Conservation (phyloP, 73 alveolate genomes). For the Paramecium caudatum region DNA sequence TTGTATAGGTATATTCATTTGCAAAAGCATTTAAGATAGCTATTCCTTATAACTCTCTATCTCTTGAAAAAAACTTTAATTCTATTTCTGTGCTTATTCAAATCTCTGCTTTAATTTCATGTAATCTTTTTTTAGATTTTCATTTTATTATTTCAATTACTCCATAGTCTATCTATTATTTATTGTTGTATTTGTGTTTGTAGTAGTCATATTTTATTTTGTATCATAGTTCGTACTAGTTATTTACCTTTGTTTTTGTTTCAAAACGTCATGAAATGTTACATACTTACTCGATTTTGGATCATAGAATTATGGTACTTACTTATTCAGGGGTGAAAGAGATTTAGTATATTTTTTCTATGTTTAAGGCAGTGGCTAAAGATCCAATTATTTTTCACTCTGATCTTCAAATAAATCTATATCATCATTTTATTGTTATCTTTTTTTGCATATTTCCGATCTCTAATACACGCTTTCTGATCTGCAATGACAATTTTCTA, state of each 20-base stretch:
- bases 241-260: neutral
- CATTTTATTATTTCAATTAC: slow-evolving; percentile 22
- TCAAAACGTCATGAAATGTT: slow-evolving; percentile 50
- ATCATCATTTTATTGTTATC: slow-evolving; percentile 43
- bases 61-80: slow-evolving; percentile 5
- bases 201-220: neutral
- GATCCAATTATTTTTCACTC: neutral
- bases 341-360: slow-evolving; percentile 24
- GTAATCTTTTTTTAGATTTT: neutral
- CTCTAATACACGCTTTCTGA: neutral
- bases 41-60: slow-evolving; percentile 27
- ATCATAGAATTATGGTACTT: slow-evolving; percentile 60
- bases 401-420: slow-evolving; percentile 41
- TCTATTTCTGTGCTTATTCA: slow-evolving; percentile 11
- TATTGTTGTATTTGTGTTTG: slow-evolving; percentile 40
- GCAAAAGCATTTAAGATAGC: neutral
- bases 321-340: slow-evolving; percentile 29
- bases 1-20: neutral
- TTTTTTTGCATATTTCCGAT: neutral
- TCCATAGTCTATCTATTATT: slow-evolving; percentile 49
- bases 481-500: slow-evolving; percentile 61
- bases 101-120: neutral
- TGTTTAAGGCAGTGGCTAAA: neutral
- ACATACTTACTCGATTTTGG: slow-evolving; percentile 56
- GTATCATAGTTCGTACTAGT: neutral